Evolutionary conservation across 345 rosid species (phyloP).

Genomic region (Hypericum perforatum): DNA sequence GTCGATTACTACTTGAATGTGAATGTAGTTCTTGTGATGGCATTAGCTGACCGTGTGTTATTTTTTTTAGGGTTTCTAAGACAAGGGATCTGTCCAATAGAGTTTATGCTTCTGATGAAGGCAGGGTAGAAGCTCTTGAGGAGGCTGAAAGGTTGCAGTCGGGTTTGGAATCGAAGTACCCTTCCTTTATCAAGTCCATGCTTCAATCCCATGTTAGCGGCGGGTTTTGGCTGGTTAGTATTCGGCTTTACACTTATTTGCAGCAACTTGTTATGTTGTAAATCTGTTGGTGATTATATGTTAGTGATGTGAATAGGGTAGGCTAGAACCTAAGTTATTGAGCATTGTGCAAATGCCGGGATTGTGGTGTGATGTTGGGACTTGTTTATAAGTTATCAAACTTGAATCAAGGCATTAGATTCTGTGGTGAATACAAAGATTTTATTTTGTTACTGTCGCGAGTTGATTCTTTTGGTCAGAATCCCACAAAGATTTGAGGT

Average conservation of each 20-base stretch:
- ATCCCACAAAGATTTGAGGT: too few relatives aligned
- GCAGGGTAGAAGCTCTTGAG: constrained; percentile 7
- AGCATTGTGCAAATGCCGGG: too few relatives aligned
- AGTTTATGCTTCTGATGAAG: constrained; percentile 14
- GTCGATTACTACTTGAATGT: too few relatives aligned
- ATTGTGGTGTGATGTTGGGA: too few relatives aligned
- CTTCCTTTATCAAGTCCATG: constrained; percentile 13
- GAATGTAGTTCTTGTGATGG: not conserved
- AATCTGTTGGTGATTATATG: not conserved
- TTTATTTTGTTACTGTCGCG: too few relatives aligned
- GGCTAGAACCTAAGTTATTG: too few relatives aligned
- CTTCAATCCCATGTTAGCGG: constrained; percentile 14
- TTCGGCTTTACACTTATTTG: not conserved
- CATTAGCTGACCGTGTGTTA: not conserved
- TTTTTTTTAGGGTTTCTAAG: constrained; percentile 1
- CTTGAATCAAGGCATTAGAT: too few relatives aligned
- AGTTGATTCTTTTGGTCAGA: too few relatives aligned
- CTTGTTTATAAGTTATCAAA: too few relatives aligned
- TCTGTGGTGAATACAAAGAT: too few relatives aligned
- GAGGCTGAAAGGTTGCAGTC: constrained; percentile 12
- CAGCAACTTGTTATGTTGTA: too few relatives aligned
- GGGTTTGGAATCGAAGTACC: constrained; percentile 1
- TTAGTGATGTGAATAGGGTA: too few relatives aligned
- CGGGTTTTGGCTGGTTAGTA: constrained; percentile 16
- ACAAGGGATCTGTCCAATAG: constrained; percentile 7